These are phyloP conservation scores for Pleurozium schreberi DNA, from an alignment of 225 moss, liverwort and hornwort species.

Conservation along the genomic window DNA sequence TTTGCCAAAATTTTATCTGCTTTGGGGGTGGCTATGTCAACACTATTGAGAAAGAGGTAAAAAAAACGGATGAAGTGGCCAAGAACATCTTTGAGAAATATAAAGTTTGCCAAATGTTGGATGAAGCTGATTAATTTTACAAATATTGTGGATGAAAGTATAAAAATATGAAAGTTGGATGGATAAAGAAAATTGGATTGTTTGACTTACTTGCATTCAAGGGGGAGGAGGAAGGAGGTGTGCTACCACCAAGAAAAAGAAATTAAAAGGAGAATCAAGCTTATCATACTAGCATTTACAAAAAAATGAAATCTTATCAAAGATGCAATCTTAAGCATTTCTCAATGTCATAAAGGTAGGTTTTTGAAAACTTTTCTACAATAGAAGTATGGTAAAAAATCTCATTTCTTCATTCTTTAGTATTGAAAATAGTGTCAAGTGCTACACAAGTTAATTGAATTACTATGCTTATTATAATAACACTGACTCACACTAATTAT, in stretches of 20 bases:
- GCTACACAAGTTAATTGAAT: not conserved
- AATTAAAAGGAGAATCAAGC: not conserved
- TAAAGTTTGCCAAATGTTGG: not conserved
- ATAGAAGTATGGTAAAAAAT: not conserved
- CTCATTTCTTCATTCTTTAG: not conserved
- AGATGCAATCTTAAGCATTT: not conserved
- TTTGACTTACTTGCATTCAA: not conserved
- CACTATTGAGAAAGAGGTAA: not conserved
- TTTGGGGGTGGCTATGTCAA: not conserved
- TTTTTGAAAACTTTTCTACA: not conserved
- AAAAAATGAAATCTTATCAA: fast-evolving
- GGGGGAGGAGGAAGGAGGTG: fast-evolving
- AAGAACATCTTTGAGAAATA: not conserved
- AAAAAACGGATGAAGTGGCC: not conserved
- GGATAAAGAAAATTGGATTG: not conserved
- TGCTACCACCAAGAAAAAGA: not conserved
- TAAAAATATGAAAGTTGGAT: not conserved
- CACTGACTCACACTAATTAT: not conserved
- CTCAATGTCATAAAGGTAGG: not conserved
- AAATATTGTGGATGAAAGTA: not conserved
- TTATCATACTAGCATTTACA: not conserved
- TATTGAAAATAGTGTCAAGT: not conserved
- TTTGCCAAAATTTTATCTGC: not conserved
- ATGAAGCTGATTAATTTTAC: not conserved
- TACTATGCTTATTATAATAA: fast-evolving